These are phyloP conservation scores for Ziziphus jujuba DNA, from an alignment of 306 rosid species.

Conservation along the genomic window DNA sequence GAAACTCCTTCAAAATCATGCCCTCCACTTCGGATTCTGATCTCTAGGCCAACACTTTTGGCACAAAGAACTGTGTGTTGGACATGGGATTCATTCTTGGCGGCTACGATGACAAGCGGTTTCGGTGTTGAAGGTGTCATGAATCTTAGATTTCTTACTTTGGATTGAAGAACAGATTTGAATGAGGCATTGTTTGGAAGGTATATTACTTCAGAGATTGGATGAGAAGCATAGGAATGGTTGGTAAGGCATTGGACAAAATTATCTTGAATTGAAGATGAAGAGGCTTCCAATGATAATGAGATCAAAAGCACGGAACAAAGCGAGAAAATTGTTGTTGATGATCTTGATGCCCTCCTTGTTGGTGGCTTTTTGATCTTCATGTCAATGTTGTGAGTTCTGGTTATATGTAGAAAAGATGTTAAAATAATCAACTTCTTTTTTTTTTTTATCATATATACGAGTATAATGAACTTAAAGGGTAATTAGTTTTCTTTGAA, in stretches of 20 bases:
- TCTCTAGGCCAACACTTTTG: slow-evolving; percentile 7
- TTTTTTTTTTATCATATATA: too few species aligned
- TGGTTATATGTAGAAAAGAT: too few species aligned
- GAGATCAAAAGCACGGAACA: too few species aligned
- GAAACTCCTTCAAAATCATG: slow-evolving; percentile 45
- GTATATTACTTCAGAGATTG: slow-evolving; percentile 20
- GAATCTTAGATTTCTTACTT: slow-evolving; percentile 28
- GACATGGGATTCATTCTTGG: slow-evolving; percentile 21
- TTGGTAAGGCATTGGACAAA: slow-evolving; percentile 16
- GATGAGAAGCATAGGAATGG: neutral
- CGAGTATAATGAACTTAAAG: too few species aligned
- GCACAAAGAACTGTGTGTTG: slow-evolving; percentile 27
- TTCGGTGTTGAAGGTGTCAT: slow-evolving; percentile 25
- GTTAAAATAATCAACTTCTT: too few species aligned
- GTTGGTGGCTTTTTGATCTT: neutral
- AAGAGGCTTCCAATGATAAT: too few species aligned
- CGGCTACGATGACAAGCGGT: slow-evolving; percentile 26
- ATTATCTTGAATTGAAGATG: neutral
- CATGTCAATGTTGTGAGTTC: too few species aligned
- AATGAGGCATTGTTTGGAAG: slow-evolving; percentile 23
- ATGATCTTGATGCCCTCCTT: neutral
- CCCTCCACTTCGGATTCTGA: slow-evolving; percentile 42
- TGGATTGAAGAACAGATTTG: slow-evolving; percentile 6
- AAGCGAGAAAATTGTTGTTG: neutral
- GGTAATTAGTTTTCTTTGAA: too few species aligned